These are phyloP conservation scores for Phytophthora agathidicida DNA, from an alignment of 352 stramenopile genomes.

Conservation along the genomic window DNA sequence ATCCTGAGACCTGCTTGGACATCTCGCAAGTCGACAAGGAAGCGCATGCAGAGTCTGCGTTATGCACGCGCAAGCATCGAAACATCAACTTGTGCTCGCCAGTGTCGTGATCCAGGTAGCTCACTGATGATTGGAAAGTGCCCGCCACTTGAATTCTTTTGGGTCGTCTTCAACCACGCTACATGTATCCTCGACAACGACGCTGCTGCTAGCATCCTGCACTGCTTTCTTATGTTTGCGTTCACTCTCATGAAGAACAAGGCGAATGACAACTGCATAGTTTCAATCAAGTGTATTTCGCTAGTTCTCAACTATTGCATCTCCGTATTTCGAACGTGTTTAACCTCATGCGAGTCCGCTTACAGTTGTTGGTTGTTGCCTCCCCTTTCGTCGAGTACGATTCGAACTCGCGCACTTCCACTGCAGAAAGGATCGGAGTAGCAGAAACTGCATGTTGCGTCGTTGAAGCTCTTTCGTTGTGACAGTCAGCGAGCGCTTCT, in stretches of 20 bases:
- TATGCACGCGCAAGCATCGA: slow-evolving; percentile 15
- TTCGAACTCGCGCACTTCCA: slow-evolving; percentile 42
- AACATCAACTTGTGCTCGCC: slow-evolving; percentile 16
- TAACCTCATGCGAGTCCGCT: not conserved
- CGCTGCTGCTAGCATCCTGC: not conserved
- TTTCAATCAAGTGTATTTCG: no score
- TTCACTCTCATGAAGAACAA: no score
- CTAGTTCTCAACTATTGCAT: no score
- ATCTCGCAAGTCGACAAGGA: not conserved
- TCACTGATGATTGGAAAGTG: slow-evolving; percentile 15
- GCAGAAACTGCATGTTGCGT: slow-evolving; percentile 41
- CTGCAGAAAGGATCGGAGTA: slow-evolving; percentile 47
- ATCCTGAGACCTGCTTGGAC: not conserved
- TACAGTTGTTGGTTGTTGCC: slow-evolving; percentile 1
- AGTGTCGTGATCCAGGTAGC: not conserved
- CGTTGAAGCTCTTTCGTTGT: slow-evolving; percentile 27
- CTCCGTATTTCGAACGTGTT: not conserved
- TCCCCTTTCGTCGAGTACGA: not conserved
- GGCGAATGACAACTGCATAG: no score
- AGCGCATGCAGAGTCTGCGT: not conserved
- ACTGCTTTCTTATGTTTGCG: no score
- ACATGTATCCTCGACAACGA: slow-evolving; percentile 22
- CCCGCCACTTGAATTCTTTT: slow-evolving; percentile 30
- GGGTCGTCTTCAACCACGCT: slow-evolving; percentile 32
- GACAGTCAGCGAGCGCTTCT: slow-evolving; percentile 21